Evolutionary conservation across 2,329 filamentous ascomycete genomes (phyloP), one percentile per base, ranked within the genome.

Genomic region (Ceratocystis albifundus): DNA sequence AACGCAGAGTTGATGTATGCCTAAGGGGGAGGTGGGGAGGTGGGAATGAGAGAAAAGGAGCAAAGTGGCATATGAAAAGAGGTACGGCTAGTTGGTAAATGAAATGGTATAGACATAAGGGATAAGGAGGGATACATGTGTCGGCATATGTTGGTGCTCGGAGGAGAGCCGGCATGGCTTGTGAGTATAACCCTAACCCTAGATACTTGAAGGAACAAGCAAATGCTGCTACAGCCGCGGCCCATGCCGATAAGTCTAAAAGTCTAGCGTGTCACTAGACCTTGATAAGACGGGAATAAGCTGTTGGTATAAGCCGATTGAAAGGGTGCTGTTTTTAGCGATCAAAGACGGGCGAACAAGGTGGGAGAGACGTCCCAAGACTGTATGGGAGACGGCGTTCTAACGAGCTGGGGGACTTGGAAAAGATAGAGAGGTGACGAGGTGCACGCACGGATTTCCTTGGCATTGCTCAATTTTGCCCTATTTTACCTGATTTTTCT

Each of bases 1-100:
- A 85, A 84, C 67, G 82, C 82, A 4, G 83, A 85, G 74, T 71
- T 85, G 70, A 80, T 77, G 67, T 85, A 85, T 72, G 76, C 55
- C 17, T 59, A 30, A 59, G 55, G 12, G 36, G 12, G 36, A n/a
- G 36, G 36, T 12, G 12, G 55, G 15, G 50, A 5, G 50, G 2
- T 20, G 48, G 50, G 50, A 1, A 6, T 7, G 3, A 5, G 20
- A 3, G 17, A 20, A 15, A 25, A 55, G 50, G 4, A n/a, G 50
- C 5, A 17, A 15, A 15, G 53, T 25, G 53, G 25, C 17, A n/a
- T 22, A 50, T 50, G 15, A 10, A 7, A 32, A 6, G 30, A 10
- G 50, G 25, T 10, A 5, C 2, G 53, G 25, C 10, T 57, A 17
- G 0, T 57, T 17, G 28, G 25, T 4, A 32, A 28, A 17, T n/a